Evolutionary conservation across 2,329 filamentous ascomycete genomes (phyloP), one percentile per base, ranked within the genome.

Genomic region (Pseudomassariella vexata): DNA sequence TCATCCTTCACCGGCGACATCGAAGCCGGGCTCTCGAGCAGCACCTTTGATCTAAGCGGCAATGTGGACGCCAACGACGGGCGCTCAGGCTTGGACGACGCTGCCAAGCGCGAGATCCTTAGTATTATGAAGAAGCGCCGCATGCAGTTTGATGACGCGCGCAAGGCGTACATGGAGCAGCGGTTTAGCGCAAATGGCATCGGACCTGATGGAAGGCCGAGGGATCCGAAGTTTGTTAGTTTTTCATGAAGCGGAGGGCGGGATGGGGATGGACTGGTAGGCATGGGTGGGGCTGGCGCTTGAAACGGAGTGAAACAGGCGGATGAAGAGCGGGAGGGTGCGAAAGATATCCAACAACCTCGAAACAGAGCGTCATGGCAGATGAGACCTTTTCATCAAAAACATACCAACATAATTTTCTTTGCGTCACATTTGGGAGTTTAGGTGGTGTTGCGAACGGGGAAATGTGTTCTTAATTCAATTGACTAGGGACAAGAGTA

Each of bases 171-270:
- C 55, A 92, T 88, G 62, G 84, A 95, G 64, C 78, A 84, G 48
- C 70, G 80, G 36, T 95, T 98, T 63, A 79, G 78, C 55, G 87
- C 80, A 55, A 86, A 94, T 50, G 85, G 85, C 31, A 95, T 98
- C 55, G 87, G 81, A 2, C 73, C 84, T 5, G 92, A 98, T 59
- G 92, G 92, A 5, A 65, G 81, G 47, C 92, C 92, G 40, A 74
- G 79, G 54, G 90, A 96, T 65, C 88, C 89, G 40, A 95, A 95
- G 66, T 94, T 95, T 55, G 88, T 96, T 38, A 94, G 85, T 55
- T 96, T 96, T 61, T 85, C 81, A 38, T 84, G 53, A 71, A 6
- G 18, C 15, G 15, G n/a, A 16, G 14, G 5, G 5, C 8, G 24
- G 14, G 19, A 24, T n/a, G n/a, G n/a, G n/a, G n/a, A n/a, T n/a